Evolutionary conservation across 148 eudicot species (phyloP), one percentile per base, ranked within the genome.

Genomic region (Rhododendron williamsianum): DNA sequence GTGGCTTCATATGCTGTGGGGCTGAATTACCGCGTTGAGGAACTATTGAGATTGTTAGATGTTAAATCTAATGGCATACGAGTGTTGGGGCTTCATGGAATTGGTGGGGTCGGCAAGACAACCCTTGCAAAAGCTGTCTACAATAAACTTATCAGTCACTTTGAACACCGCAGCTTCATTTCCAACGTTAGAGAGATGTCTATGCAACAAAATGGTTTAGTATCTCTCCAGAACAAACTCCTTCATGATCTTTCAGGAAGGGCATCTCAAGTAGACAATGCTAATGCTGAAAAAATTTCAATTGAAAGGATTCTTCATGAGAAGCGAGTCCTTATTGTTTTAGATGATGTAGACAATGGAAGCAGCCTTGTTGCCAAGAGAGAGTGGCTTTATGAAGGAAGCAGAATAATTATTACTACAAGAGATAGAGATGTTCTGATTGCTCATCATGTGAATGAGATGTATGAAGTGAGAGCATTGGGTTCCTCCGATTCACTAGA

Each of bases 71-170:
- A 78, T 0, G 81, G 81, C 18, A 15, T 78, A 23, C 81, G 56
- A 78, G 15, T 78, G 15, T 78, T 78, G 81, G 81, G 81, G 9
- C 30, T 78, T 45, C 35, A 78, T 78, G 81, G 81, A 46, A 78
- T 78, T 21, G 81, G 81, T 25, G 81, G 81, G 21, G 56, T 78
- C 1, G 95, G 95, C 63, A 93, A 93, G 89, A 93, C 95, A 46
- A 93, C 96, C 83, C 85, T 93, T 69, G 93, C 94, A 35, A 93
- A 91, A 87, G 92, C 94, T n/a, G 87, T 87, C 25, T 93, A 84
- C 81, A 93, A 91, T 87, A 90, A 88, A 88, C 93, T 93, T 11
- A 85, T 87, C 15, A 74, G 30, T 80, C 82, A 71, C 41, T 93
- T 92, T 65, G 83, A 83, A 81, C 63, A 48, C 35, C 94, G 94